Base-by-base conservation (phyloP, 2,329 filamentous ascomycete species). In the Cadophora sp. region DNA sequence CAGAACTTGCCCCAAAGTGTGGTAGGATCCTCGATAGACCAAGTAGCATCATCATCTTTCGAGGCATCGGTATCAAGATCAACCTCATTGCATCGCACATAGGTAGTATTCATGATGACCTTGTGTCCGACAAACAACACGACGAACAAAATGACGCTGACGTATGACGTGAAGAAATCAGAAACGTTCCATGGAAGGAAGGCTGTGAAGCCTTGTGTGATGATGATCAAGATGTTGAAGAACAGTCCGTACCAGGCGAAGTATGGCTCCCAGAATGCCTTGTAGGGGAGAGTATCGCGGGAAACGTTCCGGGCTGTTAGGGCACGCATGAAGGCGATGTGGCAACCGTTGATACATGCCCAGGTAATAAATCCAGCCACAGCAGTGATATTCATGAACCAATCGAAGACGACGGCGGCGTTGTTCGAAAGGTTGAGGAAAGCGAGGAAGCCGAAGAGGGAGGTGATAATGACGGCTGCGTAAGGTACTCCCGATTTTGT, bases 351-450 rank as follows among this genome's bases (percentile, higher is more conserved):
- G 78, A 92, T 91, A 76, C 87, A 87, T 7, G 86, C 83, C 91
- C 91, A 93, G 46, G 85, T 87, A 72, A 92, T 91, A 77, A 92
- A 89, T 6, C 89, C 90, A 4, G 88, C 89, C 7, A 91, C 88
- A 62, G 88, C 86, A 16, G 85, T 89, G 72, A 93, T 88, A 80
- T 91, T 91, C 73, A 92, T 83, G 55, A 93, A 82, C 91, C 91
- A 93, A 82, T 86, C 83, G 80, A 93, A 93, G 24, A 91, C 91
- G 6, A 83, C 79, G 3, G 82, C 83, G 55, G 88, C 89, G 68
- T 79, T 81, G 53, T 81, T 79, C 11, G 86, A 88, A 16, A 92
- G 81, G 78, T 92, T 91, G 68, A 93, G 82, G 80, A 91, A 93
- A 19, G 84, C 87, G 12, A 93, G 84, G 4, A 89, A 82, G 7